Evolutionary conservation across 2,329 filamentous ascomycete species (phyloP).

Genomic region (Aspergillus neoniger): DNA sequence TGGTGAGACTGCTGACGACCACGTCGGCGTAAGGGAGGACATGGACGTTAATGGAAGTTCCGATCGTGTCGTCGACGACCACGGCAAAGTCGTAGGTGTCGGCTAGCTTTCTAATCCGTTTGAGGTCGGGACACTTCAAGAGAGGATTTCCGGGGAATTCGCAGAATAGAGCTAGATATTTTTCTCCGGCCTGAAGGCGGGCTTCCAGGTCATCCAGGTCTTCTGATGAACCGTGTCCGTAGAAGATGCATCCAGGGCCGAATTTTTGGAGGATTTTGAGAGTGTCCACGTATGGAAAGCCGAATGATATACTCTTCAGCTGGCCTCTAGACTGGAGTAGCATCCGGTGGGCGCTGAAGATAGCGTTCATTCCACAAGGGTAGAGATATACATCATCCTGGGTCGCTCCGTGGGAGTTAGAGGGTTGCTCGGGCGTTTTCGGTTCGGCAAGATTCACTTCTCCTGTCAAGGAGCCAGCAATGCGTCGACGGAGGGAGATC

Average conservation of each 20-base stretch:
- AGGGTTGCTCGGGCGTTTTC: not conserved
- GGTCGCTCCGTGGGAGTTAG: not conserved
- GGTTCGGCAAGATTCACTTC: not conserved
- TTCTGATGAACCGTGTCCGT: not conserved
- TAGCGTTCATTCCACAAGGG: not conserved
- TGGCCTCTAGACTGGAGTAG: not conserved
- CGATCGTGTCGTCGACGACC: conserved; percentile 6
- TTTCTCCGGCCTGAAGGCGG: not conserved
- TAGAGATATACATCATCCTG: not conserved
- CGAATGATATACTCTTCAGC: not conserved
- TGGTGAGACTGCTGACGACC: conserved; percentile 3
- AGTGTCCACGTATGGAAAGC: not conserved
- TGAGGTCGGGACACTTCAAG: not conserved
- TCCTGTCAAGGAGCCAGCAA: not conserved
- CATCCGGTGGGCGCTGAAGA: not conserved
- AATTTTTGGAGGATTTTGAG: not conserved
- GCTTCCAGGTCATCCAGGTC: conserved; percentile 3
- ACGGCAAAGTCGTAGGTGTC: conserved; percentile 3
- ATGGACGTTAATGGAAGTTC: not conserved
- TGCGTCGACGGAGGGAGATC: not conserved
- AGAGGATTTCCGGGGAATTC: conserved; percentile 4
- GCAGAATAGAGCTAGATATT: conserved; percentile 2
- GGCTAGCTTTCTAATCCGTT: not conserved
- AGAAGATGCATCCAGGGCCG: not conserved
- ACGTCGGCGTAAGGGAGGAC: conserved; percentile 3